Base-by-base conservation (phyloP, 2,329 filamentous ascomycete species). In the Botrytis cinerea region DNA sequence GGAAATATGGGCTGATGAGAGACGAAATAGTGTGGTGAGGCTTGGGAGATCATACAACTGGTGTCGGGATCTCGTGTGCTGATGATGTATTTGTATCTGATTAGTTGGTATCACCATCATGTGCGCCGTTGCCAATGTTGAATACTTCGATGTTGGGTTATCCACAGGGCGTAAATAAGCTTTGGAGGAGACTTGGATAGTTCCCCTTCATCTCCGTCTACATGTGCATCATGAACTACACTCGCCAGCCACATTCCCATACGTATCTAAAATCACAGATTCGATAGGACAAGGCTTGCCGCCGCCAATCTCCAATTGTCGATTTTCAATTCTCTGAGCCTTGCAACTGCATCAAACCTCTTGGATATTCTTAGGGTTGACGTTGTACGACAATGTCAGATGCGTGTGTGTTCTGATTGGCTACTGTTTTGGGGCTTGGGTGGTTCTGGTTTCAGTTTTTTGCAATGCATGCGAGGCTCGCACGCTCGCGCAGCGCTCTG, bases 361-460 rank as follows among this genome's bases (percentile, higher is more conserved):
- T 38, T 40, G 38, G 59, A 61, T 61, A 38, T 38, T 38, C 25
- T n/a, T 4, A 38, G 28, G 32, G 59, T 38, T 12, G 35, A 14
- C 6, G 20, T 38, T 40, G 38, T 40, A 2, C 18, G 18, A 35
- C 22, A 10, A 32, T 22, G 35, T 62, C 38, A 62, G 35, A 40
- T 18, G 25, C 6, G 8, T 9, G 7, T 10, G 3, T n/a, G 8
- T 18, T 62, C 60, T 43, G 14, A 62, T 62, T 62, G 60, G 60
- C 25, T 38, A 18, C 60, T 18, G 32, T 9, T n/a, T n/a, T 9
- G 25, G 8, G 18, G 61, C 46, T 43, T 43, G 14, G 25, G 35
- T 35, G 35, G 43, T 63, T 51, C 66, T 14, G 10, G 70, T 71
- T 71, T 71, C 70, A 71, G 45, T 22, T 40, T n/a, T 32, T 61